Evolutionary conservation across 352 stramenopile species (phyloP).

Genomic region (Salisapilia sapeloensis): DNA sequence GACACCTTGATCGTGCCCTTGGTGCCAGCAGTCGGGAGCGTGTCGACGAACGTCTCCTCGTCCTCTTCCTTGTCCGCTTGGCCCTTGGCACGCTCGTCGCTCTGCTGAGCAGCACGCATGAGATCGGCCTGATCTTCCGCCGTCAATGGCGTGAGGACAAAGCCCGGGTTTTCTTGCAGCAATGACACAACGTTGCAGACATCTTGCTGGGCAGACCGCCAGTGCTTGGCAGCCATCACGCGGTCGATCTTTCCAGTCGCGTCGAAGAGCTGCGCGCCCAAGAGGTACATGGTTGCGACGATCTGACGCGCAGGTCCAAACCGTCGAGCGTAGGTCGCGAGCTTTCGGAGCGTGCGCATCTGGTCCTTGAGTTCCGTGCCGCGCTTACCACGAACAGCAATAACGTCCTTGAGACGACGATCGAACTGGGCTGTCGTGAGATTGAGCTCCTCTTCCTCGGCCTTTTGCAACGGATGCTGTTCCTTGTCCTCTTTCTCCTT

Average conservation of each 20-base stretch:
- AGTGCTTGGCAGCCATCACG: slow-evolving; percentile 64
- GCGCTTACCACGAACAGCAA: slow-evolving; percentile 73
- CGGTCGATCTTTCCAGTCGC: slow-evolving; percentile 73
- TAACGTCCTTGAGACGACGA: slow-evolving; percentile 68
- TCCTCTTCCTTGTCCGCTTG: slow-evolving; percentile 81
- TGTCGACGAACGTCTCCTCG: slow-evolving; percentile 70
- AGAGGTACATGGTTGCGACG: slow-evolving; percentile 65
- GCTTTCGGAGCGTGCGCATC: slow-evolving; percentile 47
- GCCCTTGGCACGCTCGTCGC: slow-evolving; percentile 39
- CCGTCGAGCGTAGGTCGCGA: slow-evolving; percentile 61
- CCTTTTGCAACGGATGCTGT: slow-evolving; percentile 32
- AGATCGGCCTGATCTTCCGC: slow-evolving; percentile 80
- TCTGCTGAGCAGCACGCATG: slow-evolving; percentile 41
- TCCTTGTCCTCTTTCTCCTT: slow-evolving; percentile 38
- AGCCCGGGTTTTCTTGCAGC: slow-evolving; percentile 71
- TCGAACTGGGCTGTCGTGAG: slow-evolving; percentile 65
- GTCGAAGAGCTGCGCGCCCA: slow-evolving; percentile 71
- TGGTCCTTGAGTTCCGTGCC: slow-evolving; percentile 60
- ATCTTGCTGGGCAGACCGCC: slow-evolving; percentile 51
- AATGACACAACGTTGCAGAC: slow-evolving; percentile 50
- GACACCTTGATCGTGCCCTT: slow-evolving; percentile 80
- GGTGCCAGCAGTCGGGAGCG: slow-evolving; percentile 38
- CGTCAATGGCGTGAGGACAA: slow-evolving; percentile 44
- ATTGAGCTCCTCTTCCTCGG: slow-evolving; percentile 70
- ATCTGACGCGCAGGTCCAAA: slow-evolving; percentile 61